These are phyloP conservation scores for Kalanchoe fedtschenkoi DNA, from an alignment of 164 flowering plant species.

Conservation along the genomic window DNA sequence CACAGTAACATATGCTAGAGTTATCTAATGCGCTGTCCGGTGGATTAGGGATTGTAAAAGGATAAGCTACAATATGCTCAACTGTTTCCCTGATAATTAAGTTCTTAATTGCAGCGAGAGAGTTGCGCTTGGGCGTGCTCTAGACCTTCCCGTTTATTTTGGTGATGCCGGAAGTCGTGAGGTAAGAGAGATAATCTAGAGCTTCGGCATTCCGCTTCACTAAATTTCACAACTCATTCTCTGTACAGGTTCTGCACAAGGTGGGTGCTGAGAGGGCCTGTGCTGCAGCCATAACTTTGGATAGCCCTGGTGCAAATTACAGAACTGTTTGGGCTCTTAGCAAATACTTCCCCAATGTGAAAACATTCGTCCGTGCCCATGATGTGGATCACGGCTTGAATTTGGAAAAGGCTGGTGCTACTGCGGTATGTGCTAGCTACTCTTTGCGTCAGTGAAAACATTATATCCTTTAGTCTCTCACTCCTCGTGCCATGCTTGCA, in stretches of 20 bases:
- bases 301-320: constrained; percentile 97
- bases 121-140: constrained; percentile 91
- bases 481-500: constrained; percentile 19
- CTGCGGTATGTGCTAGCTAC: constrained; percentile 54
- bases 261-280: constrained; percentile 98
- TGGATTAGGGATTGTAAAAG: not conserved
- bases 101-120: constrained; percentile 59
- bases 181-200: constrained; percentile 33
- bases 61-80: not conserved
- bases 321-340: constrained; percentile 98
- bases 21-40: no score
- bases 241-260: constrained; percentile 79
- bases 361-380: constrained; percentile 99
- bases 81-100: not conserved
- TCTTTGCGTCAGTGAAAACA: not conserved
- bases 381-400: constrained; percentile 99
- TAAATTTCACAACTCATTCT: constrained; percentile 10
- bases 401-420: constrained; percentile 98
- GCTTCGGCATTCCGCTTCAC: not conserved
- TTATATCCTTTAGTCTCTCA: not conserved
- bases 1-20: no score
- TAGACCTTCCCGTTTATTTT: constrained; percentile 96
- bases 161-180: constrained; percentile 99
- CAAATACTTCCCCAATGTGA: constrained; percentile 94
- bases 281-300: constrained; percentile 95